These are phyloP conservation scores for Nicotiana rustica DNA, from an alignment of 305 asterid species.

Conservation along the genomic window DNA sequence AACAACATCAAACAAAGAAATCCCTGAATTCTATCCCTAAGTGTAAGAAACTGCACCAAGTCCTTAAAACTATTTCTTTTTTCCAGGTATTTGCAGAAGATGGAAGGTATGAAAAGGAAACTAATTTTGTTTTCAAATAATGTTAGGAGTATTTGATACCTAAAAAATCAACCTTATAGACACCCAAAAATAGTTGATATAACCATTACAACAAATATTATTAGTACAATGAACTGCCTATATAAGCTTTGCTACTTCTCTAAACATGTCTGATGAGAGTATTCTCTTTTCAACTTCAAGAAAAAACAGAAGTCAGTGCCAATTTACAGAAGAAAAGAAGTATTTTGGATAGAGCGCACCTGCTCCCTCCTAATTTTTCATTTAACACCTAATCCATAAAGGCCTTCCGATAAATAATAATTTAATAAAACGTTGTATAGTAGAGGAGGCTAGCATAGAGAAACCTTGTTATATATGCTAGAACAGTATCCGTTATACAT, in stretches of 20 bases:
- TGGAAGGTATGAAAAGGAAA: background rate
- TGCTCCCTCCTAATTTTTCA: background rate
- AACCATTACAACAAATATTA: background rate
- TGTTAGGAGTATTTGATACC: background rate
- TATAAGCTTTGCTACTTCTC: slow-evolving; percentile 13
- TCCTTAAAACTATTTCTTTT: background rate
- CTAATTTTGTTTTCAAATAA: background rate
- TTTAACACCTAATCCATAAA: background rate
- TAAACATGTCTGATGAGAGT: background rate
- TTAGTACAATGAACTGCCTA: background rate
- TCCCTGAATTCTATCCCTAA: background rate
- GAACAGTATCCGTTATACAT: background rate
- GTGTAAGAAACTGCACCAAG: slow-evolving; percentile 21
- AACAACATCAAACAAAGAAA: background rate
- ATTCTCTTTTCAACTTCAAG: background rate
- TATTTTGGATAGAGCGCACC: background rate
- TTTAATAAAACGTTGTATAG: background rate
- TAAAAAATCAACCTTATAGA: background rate
- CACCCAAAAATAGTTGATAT: slow-evolving; percentile 20
- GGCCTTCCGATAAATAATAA: background rate
- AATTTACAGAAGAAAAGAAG: background rate
- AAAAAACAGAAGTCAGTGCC: background rate
- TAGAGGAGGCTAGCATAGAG: background rate
- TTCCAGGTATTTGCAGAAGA: background rate
- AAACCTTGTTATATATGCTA: slow-evolving; percentile 11